These are phyloP conservation scores for Puccinia coronata DNA, from an alignment of 1,284 basidiomycete species.

Conservation along the genomic window DNA sequence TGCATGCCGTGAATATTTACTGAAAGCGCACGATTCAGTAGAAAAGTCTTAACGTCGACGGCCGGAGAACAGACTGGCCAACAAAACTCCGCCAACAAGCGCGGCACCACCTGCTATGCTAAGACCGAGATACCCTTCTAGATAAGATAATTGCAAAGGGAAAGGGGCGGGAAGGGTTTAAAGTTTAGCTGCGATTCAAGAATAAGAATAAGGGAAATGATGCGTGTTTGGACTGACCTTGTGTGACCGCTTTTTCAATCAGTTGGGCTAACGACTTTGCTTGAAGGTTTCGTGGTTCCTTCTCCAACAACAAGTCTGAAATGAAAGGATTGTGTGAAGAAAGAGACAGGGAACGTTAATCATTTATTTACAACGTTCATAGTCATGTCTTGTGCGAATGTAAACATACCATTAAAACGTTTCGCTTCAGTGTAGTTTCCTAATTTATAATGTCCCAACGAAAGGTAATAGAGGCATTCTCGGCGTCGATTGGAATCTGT, in stretches of 20 bases:
- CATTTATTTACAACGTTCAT: too few species aligned
- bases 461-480: constrained; percentile 96
- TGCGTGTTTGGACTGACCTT: constrained; percentile 65
- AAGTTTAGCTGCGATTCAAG: not conserved
- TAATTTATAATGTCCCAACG: constrained; percentile 95
- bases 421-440: constrained; percentile 90
- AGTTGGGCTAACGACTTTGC: constrained; percentile 79
- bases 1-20: not conserved
- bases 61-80: constrained; percentile 67
- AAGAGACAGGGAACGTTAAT: too few species aligned
- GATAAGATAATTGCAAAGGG: constrained; percentile 6
- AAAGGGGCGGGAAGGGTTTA: not conserved
- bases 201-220: constrained; percentile 47
- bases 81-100: constrained; percentile 76
- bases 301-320: constrained; percentile 79
- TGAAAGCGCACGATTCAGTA: not conserved
- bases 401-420: constrained; percentile 80
- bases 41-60: not conserved
- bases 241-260: constrained; percentile 82
- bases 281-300: constrained; percentile 92
- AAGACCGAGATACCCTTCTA: constrained; percentile 92
- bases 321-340: too few species aligned
- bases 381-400: too few species aligned
- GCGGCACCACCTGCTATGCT: constrained; percentile 86
- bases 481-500: constrained; percentile 80